Base-by-base conservation (phyloP, 306 rosid genomes). In the Cicer cuneatum region DNA sequence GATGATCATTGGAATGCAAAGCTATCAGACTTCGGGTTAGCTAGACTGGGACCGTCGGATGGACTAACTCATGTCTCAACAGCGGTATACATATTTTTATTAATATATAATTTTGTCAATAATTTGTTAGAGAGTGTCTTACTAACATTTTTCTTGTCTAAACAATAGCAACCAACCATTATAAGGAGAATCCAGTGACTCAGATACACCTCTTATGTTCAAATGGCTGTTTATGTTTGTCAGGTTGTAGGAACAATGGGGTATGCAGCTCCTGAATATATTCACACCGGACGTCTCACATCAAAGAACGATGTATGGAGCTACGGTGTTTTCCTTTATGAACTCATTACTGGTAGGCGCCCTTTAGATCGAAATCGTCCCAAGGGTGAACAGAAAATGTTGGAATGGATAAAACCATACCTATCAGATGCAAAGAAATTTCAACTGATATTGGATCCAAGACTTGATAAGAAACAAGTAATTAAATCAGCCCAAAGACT, bases 161-260 rank as follows among this genome's bases (percentile, higher is more conserved):
- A 70, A 56, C 59, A 72, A 11, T 53, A 47, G 41, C 38, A 39
- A 41, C 21, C 13, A 51, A 51, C 62, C 72, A 43, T 75, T 54
- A 58, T 40, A 49, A 65, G 21, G 42, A 48, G 33, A 59, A 69
- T 70, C 76, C 35, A 19, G 24, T 58, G 52, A 58, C 47, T 41
- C 11, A 33, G 43, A 72, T 72, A 38, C 58, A 16, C 45, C 41
- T 41, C 79, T 72, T 35, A 57, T 71, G 72, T 69, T 77, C 14
- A 83, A 69, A 72, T 52, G 66, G 65, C 58, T 83, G 68, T 66
- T 79, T 73, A 47, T 76, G 81, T 76, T 80, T 24, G 61, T 68
- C 82, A 95, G 99, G 96, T 89, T 82, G 97, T 90, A n/a, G 99
- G 99, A 87, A 95, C 99, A 16, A 84, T 89, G 88, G 99, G 99